Conservation (phyloP, 305 asterid species). For the Fraxinus dipetala region DNA sequence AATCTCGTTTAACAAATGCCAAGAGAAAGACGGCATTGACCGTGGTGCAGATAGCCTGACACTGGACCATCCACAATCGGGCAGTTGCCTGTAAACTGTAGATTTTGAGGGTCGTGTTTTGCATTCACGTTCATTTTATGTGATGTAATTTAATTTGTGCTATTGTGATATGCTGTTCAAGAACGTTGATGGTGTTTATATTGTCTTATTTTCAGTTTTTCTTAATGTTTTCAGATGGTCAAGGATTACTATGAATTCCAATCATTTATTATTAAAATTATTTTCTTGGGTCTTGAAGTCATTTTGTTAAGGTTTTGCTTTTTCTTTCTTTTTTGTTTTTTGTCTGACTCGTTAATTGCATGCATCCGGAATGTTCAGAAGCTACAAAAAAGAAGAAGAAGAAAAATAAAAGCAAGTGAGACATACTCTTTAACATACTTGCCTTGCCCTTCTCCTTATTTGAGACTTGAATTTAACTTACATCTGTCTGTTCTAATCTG, state of each 20-base stretch:
- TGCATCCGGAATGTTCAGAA: slow-evolving; percentile 47
- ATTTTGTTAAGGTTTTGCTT: slow-evolving; percentile 7
- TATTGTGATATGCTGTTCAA: slow-evolving; percentile 7
- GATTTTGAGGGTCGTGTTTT: background rate
- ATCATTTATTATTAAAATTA: background rate
- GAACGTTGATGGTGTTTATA: background rate
- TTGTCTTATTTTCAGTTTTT: background rate
- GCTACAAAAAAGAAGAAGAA: slow-evolving; percentile 91
- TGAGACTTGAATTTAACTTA: slow-evolving; percentile 14
- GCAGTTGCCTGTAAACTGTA: background rate
- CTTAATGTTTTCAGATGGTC: background rate
- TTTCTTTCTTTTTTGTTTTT: background rate
- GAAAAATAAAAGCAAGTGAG: slow-evolving; percentile 94
- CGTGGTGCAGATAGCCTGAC: background rate
- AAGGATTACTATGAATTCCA: background rate
- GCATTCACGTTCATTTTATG: background rate
- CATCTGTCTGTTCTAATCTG: slow-evolving; percentile 15
- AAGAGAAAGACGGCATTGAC: background rate
- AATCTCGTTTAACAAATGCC: background rate
- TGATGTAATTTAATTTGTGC: background rate
- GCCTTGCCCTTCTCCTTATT: background rate
- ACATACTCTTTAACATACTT: slow-evolving; percentile 1
- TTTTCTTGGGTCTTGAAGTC: background rate
- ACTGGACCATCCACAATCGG: background rate
- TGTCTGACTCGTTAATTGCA: slow-evolving; percentile 23